These are phyloP conservation scores for Metarhizium anisopliae DNA, from an alignment of 2,329 filamentous ascomycete species.

Conservation along the genomic window DNA sequence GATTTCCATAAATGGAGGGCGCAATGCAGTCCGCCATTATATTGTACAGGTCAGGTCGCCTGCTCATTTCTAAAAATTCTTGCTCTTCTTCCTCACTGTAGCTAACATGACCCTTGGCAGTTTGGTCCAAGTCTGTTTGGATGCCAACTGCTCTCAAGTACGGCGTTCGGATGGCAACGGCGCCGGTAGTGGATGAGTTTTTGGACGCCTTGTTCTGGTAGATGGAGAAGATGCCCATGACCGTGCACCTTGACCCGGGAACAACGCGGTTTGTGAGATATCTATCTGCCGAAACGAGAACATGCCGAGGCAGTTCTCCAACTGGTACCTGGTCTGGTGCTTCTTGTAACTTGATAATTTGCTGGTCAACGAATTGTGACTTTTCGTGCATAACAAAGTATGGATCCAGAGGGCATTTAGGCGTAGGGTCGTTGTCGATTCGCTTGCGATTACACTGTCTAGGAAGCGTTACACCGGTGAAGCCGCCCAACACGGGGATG, in stretches of 20 bases:
- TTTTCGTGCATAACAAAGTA: slow-evolving; percentile 95
- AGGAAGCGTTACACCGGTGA: slow-evolving; percentile 78
- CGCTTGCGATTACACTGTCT: slow-evolving; percentile 61
- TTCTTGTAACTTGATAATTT: slow-evolving; percentile 96
- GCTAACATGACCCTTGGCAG: slow-evolving; percentile 70
- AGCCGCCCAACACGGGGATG: slow-evolving; percentile 72
- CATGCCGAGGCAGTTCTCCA: slow-evolving; percentile 88
- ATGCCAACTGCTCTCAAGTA: slow-evolving; percentile 92
- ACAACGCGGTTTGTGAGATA: slow-evolving; percentile 95
- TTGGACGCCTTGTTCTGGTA: slow-evolving; percentile 89
- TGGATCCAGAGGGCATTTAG: slow-evolving; percentile 83
- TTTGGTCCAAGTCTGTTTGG: slow-evolving; percentile 81
- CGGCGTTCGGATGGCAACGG: slow-evolving; percentile 90
- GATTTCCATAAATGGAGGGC: slow-evolving; percentile 93
- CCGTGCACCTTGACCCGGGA: slow-evolving; percentile 84
- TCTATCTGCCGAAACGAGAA: slow-evolving; percentile 90
- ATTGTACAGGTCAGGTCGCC: slow-evolving; percentile 85
- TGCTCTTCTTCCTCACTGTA: slow-evolving; percentile 97
- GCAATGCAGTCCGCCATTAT: slow-evolving; percentile 88
- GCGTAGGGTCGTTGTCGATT: slow-evolving; percentile 54
- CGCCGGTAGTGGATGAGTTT: slow-evolving; percentile 61
- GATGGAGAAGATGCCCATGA: slow-evolving; percentile 97
- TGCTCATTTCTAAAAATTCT: slow-evolving; percentile 85
- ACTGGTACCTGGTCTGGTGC: slow-evolving; percentile 96
- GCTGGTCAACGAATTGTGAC: slow-evolving; percentile 92